Base-by-base conservation (phyloP, 2,329 filamentous ascomycete species). In the Myrmaecium sp. region DNA sequence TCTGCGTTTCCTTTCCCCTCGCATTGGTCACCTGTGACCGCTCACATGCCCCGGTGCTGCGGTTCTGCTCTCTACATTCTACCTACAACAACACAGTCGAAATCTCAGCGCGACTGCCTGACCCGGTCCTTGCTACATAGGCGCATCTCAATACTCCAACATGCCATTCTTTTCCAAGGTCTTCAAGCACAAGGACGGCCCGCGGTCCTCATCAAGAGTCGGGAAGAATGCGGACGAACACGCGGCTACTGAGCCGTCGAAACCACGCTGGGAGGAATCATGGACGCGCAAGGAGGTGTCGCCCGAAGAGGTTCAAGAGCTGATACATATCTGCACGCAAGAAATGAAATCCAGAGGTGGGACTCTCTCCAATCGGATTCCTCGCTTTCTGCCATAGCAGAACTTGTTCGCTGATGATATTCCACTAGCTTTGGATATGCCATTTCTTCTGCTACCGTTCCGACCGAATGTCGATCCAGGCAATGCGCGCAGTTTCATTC, bases 271-370 rank as follows among this genome's bases (percentile, higher is more conserved):
- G 77, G 78, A 81, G 33, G 79, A 94, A 50, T 78, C 82, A 36
- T 98, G 83, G 70, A 66, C 72, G 35, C 76, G 86, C 44, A 79
- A 67, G 29, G 69, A 74, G 24, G 74, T 98, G 37, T 75, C 81
- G 28, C 78, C 84, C 4, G 82, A 93, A 38, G 89, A 98, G 57
- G 74, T 98, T 25, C 75, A 84, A 43, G 83, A 93, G 46, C 59
- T 98, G 35, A 62, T 95, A 27, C 69, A 74, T 47, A 71, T 74
- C 38, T 94, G 83, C 57, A 91, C 84, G 7, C 66, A 74, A 30
- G 89, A 98, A 58, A 69, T 98, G 52, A 98, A 95, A 59, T 76
- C 78, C 33, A 70, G 84, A 79, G 86, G 86, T 93, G 71, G 41
- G 42, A 40, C 8, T 19, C 6, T 5, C 18, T 7, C 9, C 14